These are phyloP conservation scores for Dictyostelium firmibasis DNA, from an alignment of 78 protist genomes.

Conservation along the genomic window DNA sequence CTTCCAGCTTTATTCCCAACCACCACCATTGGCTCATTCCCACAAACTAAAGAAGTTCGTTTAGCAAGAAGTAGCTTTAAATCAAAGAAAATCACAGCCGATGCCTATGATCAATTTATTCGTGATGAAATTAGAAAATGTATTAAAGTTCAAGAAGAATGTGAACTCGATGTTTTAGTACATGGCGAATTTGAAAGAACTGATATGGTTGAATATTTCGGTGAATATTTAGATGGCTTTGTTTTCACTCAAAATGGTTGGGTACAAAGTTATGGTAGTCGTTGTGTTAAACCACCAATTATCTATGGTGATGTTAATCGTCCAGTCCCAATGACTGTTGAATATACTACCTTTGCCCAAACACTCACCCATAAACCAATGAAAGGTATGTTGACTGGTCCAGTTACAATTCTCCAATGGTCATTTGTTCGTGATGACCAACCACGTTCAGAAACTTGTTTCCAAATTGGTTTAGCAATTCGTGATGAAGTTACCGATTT, in stretches of 20 bases:
- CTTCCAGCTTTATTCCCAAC: conserved; percentile 88
- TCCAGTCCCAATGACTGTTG: conserved; percentile 80
- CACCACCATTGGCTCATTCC: conserved; percentile 92
- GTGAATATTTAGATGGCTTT: conserved; percentile 81
- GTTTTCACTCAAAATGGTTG: conserved; percentile 87
- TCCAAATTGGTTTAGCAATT: conserved; percentile 86
- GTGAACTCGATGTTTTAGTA: conserved; percentile 88
- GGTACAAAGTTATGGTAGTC: conserved; percentile 89
- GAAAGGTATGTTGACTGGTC: conserved; percentile 94
- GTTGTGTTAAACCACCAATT: conserved; percentile 90
- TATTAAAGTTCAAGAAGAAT: conserved; percentile 79
- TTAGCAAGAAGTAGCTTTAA: conserved; percentile 31
- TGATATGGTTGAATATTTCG: conserved; percentile 92
- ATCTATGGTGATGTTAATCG: conserved; percentile 87
- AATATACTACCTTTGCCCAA: conserved; percentile 74
- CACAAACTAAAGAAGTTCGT: conserved; percentile 88
- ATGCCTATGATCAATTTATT: conserved; percentile 70
- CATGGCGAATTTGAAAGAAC: conserved; percentile 89
- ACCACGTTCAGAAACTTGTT: conserved; percentile 66
- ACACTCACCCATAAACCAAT: conserved; percentile 77
- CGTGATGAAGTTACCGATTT: conserved; percentile 91
- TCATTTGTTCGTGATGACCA: conserved; percentile 88
- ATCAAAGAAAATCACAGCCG: conserved; percentile 58
- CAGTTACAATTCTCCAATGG: conserved; percentile 90
- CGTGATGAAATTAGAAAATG: conserved; percentile 55